Base-by-base conservation (phyloP, 768 basidiomycete species). In the Boletus vermiculosoides region DNA sequence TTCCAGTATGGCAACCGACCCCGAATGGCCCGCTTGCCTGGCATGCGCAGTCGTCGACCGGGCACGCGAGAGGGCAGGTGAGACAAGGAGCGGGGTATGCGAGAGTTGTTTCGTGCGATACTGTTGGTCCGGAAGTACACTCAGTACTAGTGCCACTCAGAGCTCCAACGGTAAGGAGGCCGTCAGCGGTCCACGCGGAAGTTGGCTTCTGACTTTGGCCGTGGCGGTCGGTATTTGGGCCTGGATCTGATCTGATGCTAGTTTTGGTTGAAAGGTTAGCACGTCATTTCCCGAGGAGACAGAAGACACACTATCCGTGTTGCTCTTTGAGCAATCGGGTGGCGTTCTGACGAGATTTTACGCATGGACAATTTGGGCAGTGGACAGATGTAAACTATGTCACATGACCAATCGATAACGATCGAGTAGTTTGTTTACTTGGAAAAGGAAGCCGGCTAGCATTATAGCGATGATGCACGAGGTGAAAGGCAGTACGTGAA, bases 41-140 rank as follows among this genome's bases (percentile, higher is more conserved):
- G 79, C 80, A 5, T 84, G 83, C 52, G 81, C 79, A 0, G 61
- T 83, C 12, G 76, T 80, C 28, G 83, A 84, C 47, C 75, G 80
- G 20, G 76, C 76, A 10, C 67, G 78, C 3, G 56, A 54, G 37
- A 50, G 71, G 31, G 60, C 55, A 42, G 62, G 71, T 18, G 63
- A 62, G 34, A 20, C 33, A 9, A 58, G 73, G 45, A 70, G 65
- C 7, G 74, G 74, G 13, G 58, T 74, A 22, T 74, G 73, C 52
- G 55, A 46, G 51, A 61, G 50, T 28, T 74, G 73, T 54, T 70
- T 74, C 45, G 40, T 25, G 45, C 54, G 72, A n/a, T 74, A 74
- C 39, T 74, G 73, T 44, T 74, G 70, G 73, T 16, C 49, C 34
- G 65, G 59, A 16, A 62, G 55, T 37, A 58, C 50, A 4, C 12